Evolutionary conservation across 164 flowering plant genomes (phyloP).

Genomic region (Cinnamomum chago): DNA sequence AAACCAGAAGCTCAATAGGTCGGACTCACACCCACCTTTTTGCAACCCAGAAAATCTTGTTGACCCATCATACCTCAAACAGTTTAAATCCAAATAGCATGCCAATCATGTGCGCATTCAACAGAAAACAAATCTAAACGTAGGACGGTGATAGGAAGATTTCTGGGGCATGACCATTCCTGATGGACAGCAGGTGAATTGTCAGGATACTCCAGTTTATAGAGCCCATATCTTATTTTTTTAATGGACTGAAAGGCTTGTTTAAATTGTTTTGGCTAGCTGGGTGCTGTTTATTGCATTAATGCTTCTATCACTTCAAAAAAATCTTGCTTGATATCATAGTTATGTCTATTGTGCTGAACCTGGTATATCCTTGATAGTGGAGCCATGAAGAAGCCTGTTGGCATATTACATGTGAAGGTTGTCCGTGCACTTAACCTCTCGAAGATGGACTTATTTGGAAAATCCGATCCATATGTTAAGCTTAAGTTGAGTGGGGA

Average conservation of each 20-base stretch:
- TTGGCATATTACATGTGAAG: conserved; percentile 67
- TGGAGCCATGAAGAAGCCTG: conserved; percentile 56
- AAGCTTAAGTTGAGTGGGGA: conserved; percentile 57
- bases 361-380: conserved; percentile 16
- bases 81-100: background rate
- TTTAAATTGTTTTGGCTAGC: too few species aligned
- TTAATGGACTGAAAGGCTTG: background rate
- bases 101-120: background rate
- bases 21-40: too few species aligned
- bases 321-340: conserved; percentile 16
- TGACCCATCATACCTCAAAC: background rate
- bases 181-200: background rate
- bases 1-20: background rate
- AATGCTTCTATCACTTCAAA: conserved; percentile 47
- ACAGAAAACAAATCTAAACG: background rate
- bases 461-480: conserved; percentile 78
- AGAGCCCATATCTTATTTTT: background rate
- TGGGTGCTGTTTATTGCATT: background rate
- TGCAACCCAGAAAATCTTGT: too few species aligned
- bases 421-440: conserved; percentile 54
- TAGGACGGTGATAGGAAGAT: background rate
- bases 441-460: conserved; percentile 58
- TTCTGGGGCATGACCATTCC: background rate
- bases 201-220: background rate
- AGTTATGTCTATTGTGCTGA: background rate